Base-by-base conservation (phyloP, 1,284 basidiomycete species). In the Ustilago hordei region DNA sequence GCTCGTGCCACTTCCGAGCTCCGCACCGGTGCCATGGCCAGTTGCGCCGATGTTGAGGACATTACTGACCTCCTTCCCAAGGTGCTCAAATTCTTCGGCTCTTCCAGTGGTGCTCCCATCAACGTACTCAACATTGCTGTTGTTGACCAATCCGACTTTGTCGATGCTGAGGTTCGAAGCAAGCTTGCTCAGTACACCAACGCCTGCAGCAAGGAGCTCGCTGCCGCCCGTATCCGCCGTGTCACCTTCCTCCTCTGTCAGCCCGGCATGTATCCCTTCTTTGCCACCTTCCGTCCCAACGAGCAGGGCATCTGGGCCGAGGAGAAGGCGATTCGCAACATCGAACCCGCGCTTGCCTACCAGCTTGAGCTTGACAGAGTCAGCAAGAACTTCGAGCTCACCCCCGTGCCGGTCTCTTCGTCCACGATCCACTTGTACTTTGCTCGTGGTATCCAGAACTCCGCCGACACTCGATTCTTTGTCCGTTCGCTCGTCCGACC, bases 311-410 rank as follows among this genome's bases (percentile, higher is more conserved):
- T 87, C 17, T 99, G 97, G 97, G 90, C 89, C 71, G 97, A 99
- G 89, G 95, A 98, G 87, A 91, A 94, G 86, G 92, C 95, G 12
- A 97, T 99, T 86, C 93, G 96, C 87, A 98, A 99, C 89, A 95
- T 98, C 76, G 97, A 99, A 87, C 97, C 97, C 34, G 97, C 97
- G 43, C 90, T 99, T 57, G 97, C 97, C 41, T 99, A 95, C 91
- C 97, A 99, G 88, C 91, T 99, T 59, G 97, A 99, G 87, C 92
- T 99, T 65, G 93, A 92, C 87, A 93, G 97, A 59, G 90, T 99
- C 75, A 96, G 95, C 64, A 76, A 76, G 50, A 93, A 97, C 89
- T 99, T 98, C 89, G 95, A 97, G 87, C 91, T 99, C 86, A 94
- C 91, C 48, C 95, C 97, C 8, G 79, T 85, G 60, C 81, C 84